These are phyloP conservation scores for Mucor irregularis DNA, from an alignment of 371 early-diverging fungal species.

Conservation along the genomic window DNA sequence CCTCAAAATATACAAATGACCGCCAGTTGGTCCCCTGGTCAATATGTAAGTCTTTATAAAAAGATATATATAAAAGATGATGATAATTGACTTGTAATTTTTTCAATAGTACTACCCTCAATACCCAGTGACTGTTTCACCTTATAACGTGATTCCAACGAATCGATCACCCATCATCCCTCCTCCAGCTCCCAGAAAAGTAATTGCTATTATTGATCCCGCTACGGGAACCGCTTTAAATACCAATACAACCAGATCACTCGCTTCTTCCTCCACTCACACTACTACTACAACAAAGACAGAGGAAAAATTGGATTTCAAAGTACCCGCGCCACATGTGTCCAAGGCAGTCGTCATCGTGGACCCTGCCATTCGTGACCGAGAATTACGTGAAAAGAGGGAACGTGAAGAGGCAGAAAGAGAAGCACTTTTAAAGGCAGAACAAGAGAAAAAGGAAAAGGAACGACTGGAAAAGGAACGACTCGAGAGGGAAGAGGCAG, in stretches of 20 bases:
- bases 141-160: background rate
- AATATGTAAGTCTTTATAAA: constrained; percentile 29
- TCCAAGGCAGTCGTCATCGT: constrained; percentile 64
- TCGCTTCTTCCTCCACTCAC: constrained; percentile 23
- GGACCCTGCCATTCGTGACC: constrained; percentile 52
- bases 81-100: background rate
- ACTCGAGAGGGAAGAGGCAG: constrained; percentile 19
- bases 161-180: constrained; percentile 38
- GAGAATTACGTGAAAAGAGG: constrained; percentile 28
- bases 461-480: constrained; percentile 20
- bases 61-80: too few species aligned
- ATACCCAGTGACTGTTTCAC: constrained; percentile 15
- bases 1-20: constrained; percentile 28
- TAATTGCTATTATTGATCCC: constrained; percentile 76
- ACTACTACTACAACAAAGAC: constrained; percentile 3
- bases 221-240: constrained; percentile 63
- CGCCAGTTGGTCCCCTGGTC: constrained; percentile 8
- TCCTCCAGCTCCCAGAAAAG: constrained; percentile 40
- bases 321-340: constrained; percentile 30
- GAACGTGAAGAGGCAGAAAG: constrained; percentile 52
- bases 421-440: constrained; percentile 35
- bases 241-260: constrained; percentile 8
- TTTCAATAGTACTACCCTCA: constrained; percentile 15
- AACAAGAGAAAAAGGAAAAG: constrained; percentile 23
- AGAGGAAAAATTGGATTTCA: constrained; percentile 30